Evolutionary conservation across 805 yeast species (phyloP).

Genomic region (Candida wancherniae): DNA sequence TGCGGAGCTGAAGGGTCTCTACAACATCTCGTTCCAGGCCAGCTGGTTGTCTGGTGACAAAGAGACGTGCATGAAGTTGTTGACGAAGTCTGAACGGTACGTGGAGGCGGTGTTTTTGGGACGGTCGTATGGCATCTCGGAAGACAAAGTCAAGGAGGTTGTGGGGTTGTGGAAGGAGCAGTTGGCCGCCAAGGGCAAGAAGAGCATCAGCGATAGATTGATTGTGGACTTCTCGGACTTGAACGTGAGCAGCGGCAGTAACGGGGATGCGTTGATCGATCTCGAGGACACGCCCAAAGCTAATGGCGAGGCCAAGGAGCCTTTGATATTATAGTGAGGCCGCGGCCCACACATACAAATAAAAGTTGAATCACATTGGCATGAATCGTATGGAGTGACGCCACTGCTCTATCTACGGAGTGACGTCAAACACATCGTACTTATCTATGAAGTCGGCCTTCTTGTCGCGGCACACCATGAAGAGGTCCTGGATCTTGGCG

Average conservation of each 20-base stretch:
- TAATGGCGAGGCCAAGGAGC: constrained; percentile 5
- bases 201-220: constrained; percentile 59
- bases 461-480: constrained; percentile 24
- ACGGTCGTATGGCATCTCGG: constrained; percentile 53
- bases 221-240: constrained; percentile 32
- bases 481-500: constrained; percentile 17
- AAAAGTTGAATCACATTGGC: not conserved
- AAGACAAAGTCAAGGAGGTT: constrained; percentile 39
- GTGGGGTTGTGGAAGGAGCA: constrained; percentile 66
- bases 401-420: too few relatives aligned
- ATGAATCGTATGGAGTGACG: constrained; percentile 1
- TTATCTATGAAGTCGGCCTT: constrained; percentile 9
- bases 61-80: constrained; percentile 55
- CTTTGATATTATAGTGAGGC: constrained; percentile 7
- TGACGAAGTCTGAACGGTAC: constrained; percentile 61
- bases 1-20: constrained; percentile 72
- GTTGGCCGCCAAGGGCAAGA: constrained; percentile 48
- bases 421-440: constrained; percentile 12
- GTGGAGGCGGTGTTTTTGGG: constrained; percentile 86
- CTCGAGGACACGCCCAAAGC: constrained; percentile 10
- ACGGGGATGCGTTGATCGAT: constrained; percentile 16
- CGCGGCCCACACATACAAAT: constrained; percentile 1
- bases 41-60: constrained; percentile 82
- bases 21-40: constrained; percentile 87
- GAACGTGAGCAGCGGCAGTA: constrained; percentile 14